These are phyloP conservation scores for Rutstroemia sp. DNA, from an alignment of 2,329 filamentous ascomycete species.

Conservation along the genomic window DNA sequence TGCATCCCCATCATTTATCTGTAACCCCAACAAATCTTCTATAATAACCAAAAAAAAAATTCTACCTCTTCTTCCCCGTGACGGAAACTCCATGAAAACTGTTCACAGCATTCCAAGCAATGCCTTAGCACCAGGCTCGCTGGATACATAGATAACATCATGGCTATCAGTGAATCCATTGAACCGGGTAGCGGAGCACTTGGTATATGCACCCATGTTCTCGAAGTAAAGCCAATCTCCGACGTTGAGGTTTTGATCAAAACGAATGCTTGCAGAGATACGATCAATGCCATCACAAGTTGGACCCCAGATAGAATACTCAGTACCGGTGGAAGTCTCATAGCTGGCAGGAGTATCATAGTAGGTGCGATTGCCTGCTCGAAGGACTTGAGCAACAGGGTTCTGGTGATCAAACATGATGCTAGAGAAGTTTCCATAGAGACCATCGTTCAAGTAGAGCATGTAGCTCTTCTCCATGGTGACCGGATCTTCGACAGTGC, in stretches of 20 bases:
- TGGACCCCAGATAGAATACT: constrained; percentile 97
- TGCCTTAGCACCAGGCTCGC: constrained; percentile 78
- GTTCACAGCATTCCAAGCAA: constrained; percentile 41
- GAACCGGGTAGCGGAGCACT: constrained; percentile 95
- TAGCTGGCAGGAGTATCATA: constrained; percentile 49
- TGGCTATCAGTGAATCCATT: constrained; percentile 94
- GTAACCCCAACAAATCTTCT: not conserved
- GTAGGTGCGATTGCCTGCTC: constrained; percentile 48
- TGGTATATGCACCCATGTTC: constrained; percentile 97
- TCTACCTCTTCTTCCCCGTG: not conserved
- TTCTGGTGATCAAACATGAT: constrained; percentile 99
- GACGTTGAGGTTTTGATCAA: constrained; percentile 72
- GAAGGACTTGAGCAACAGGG: constrained; percentile 75
- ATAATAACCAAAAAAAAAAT: not conserved
- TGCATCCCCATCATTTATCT: not conserved
- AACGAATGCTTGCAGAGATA: constrained; percentile 74
- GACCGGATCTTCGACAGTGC: constrained; percentile 69
- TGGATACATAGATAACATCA: constrained; percentile 90
- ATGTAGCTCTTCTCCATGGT: constrained; percentile 72
- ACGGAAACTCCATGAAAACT: not conserved
- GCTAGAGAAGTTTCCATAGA: constrained; percentile 98
- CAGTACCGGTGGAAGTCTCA: constrained; percentile 46
- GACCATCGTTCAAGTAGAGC: constrained; percentile 94
- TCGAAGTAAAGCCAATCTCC: constrained; percentile 99
- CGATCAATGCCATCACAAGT: constrained; percentile 98